Conservation (phyloP, 2,329 filamentous ascomycete genomes). For the Colletotrichum chrysophilum region DNA sequence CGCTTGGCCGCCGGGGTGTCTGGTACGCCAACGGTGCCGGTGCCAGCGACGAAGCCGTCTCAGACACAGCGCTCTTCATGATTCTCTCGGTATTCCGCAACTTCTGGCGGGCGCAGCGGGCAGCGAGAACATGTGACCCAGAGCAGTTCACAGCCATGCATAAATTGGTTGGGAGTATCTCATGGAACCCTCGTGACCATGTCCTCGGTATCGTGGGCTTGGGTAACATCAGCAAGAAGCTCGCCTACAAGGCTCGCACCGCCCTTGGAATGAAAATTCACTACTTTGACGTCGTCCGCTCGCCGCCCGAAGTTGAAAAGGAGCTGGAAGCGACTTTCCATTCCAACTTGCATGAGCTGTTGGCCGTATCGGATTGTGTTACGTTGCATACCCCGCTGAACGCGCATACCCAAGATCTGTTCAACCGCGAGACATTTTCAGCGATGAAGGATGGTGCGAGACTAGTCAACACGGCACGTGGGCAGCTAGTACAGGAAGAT, state of each 20-base stretch:
- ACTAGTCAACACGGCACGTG: conserved; percentile 58
- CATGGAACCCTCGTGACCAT: conserved; percentile 52
- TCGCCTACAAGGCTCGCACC: conserved; percentile 48
- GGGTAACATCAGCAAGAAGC: conserved; percentile 49
- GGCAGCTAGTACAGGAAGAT: conserved; percentile 56
- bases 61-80: conserved; percentile 46
- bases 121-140: conserved; percentile 47
- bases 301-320: conserved; percentile 30
- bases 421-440: conserved; percentile 37
- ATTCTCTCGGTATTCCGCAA: conserved; percentile 54
- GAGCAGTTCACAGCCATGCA: conserved; percentile 46
- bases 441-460: conserved; percentile 52
- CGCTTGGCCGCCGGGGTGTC: conserved; percentile 39
- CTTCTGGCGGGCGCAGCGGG: conserved; percentile 51
- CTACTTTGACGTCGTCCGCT: conserved; percentile 51
- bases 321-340: conserved; percentile 34
- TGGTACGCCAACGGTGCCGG: conserved; percentile 50
- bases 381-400: conserved; percentile 37
- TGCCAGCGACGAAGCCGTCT: conserved; percentile 47
- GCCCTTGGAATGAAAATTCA: conserved; percentile 59
- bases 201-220: conserved; percentile 58
- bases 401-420: conserved; percentile 27
- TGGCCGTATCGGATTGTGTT: conserved; percentile 36
- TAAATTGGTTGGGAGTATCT: conserved; percentile 47
- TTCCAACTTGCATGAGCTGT: conserved; percentile 27